These are phyloP conservation scores for Xylaria palmicola DNA, from an alignment of 495 filamentous ascomycete species.

Conservation along the genomic window DNA sequence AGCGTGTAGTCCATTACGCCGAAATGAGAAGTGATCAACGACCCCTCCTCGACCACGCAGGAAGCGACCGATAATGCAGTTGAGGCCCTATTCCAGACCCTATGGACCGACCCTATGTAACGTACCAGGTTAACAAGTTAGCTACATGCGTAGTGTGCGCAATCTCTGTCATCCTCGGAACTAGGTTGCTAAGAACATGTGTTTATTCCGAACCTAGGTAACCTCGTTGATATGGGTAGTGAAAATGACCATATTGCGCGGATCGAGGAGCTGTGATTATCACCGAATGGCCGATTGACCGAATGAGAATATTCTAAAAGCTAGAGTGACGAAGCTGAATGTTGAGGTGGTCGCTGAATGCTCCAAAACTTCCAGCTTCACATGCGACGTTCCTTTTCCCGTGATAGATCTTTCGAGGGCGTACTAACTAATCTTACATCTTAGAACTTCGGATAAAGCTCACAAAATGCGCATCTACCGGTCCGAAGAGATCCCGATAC, in stretches of 20 bases:
- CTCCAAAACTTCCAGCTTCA: background rate
- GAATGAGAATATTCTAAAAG: background rate
- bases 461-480: conserved; percentile 35
- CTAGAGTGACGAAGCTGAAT: background rate
- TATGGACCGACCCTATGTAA: background rate
- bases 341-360: background rate
- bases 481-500: conserved; percentile 29
- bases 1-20: background rate
- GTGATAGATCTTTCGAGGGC: background rate
- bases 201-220: too few relatives aligned
- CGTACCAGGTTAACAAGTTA: background rate
- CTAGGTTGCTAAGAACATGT: too few relatives aligned
- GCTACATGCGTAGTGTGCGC: too few relatives aligned
- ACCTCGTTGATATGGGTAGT: too few relatives aligned
- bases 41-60: background rate
- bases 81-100: background rate
- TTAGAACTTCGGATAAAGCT: background rate
- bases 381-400: background rate
- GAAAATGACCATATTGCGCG: background rate
- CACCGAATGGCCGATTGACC: too few relatives aligned
- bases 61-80: background rate
- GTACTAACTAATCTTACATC: background rate
- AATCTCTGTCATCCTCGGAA: too few relatives aligned
- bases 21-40: conserved; percentile 4
- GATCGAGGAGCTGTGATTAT: background rate